Evolutionary conservation across 1,284 basidiomycete genomes (phyloP), one percentile per base, ranked within the genome.

Genomic region (Mycosarcoma mackinlayi): DNA sequence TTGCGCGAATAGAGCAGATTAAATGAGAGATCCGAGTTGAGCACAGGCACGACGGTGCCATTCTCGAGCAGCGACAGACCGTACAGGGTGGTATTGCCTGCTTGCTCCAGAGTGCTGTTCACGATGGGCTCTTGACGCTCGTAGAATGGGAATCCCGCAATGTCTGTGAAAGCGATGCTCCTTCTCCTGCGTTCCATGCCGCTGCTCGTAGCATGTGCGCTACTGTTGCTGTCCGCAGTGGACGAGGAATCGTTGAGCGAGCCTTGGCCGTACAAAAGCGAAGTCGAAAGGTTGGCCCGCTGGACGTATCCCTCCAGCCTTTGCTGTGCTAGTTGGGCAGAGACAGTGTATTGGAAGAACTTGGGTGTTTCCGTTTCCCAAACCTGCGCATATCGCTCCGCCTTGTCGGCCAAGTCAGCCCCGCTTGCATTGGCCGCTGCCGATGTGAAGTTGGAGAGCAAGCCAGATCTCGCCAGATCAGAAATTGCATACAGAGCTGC

Each of bases 401-500:
- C 85, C 30, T 83, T 75, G 2, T 74, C 57, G 4, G 65, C 80
- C 34, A 84, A 75, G 1, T 50, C 37, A 13, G 28, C 23, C 7
- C 46, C 35, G 7, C 50, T 39, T 31, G 48, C 30, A 14, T 56
- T 57, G 1, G 31, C 37, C 3, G 47, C 47, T 0, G 10, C 46
- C 23, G 46, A 47, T 0, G 83, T 79, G 35, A 68, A 52, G n/a
- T 62, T 66, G 8, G 73, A 70, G 23, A 85, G 55, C 33, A 86
- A 45, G 11, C 83, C 83, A 3, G 84, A 81, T 14, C 69, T 42
- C 6, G 84, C 74, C 33, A 87, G 79, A 7, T 68, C 65, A 7
- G 83, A 82, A 16, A 85, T 85, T 8, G 86, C 86, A 18, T 86
- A 79, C 13, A 87, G 75, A 6, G 86, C 85, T 3, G 86, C 85